These are phyloP conservation scores for Plectosphaerella plurivora DNA, from an alignment of 2,329 filamentous ascomycete genomes.

Conservation along the genomic window DNA sequence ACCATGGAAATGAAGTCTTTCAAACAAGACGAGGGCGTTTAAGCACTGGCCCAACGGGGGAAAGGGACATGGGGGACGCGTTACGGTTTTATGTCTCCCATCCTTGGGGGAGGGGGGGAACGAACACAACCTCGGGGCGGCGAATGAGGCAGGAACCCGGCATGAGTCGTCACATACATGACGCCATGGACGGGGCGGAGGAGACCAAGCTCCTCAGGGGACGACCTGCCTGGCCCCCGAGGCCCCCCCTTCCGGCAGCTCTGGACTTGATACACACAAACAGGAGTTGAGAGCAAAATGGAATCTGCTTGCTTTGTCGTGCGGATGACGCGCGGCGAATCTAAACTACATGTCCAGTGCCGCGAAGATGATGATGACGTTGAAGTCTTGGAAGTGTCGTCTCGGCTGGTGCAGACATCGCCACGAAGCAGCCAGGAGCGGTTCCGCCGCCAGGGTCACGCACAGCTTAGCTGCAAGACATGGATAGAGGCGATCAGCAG, in stretches of 20 bases:
- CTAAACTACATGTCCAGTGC: not conserved
- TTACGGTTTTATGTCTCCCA: not conserved
- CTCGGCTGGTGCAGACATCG: no score
- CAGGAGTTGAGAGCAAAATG: not conserved
- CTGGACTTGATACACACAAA: not conserved
- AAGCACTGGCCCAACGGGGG: conserved; percentile 4
- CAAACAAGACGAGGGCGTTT: conserved; percentile 10
- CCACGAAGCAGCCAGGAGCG: no score
- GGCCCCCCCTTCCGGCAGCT: not conserved
- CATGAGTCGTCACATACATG: no score
- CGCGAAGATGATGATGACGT: not conserved
- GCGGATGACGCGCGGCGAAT: not conserved
- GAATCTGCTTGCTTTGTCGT: not conserved
- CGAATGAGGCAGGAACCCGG: not conserved
- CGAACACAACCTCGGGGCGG: not conserved
- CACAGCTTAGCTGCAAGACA: no score
- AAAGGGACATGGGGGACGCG: no score
- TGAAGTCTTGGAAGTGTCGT: no score
- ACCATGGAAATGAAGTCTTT: conserved; percentile 10
- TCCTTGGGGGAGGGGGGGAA: conserved; percentile 3
- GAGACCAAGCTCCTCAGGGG: no score
- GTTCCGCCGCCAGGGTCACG: no score
- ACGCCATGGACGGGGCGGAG: no score
- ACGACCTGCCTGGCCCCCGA: no score
- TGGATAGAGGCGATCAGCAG: no score